Evolutionary conservation across 1,284 basidiomycete genomes (phyloP), one percentile per base, ranked within the genome.

Genomic region (Trichosporon sp.): DNA sequence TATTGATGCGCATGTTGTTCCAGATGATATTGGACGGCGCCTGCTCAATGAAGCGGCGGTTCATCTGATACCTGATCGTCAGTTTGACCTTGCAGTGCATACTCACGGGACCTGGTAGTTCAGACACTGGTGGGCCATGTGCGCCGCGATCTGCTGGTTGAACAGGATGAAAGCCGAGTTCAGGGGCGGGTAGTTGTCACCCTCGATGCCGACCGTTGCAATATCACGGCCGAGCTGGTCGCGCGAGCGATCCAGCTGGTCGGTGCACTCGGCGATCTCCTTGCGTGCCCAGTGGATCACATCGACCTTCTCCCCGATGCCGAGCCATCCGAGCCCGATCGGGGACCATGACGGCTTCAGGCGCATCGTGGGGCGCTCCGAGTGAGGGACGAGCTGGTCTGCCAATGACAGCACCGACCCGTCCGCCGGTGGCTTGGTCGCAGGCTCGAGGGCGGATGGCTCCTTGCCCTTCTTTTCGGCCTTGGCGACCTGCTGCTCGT

Each of bases 111-210:
- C 79, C 95, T 86, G 66, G 62, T 65, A 69, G n/a, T 44, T 35
- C 11, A 69, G 35, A 42, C 68, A 69, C 51, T 69, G 68, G 21
- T 51, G 47, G 5, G 68, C 68, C 68, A 69, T 69, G 65, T 66
- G 65, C 11, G 68, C 65, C 1, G 65, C 65, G 53, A 97, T 91
- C 84, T 98, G 96, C 75, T 89, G 87, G 82, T 95, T 90, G 87
- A 98, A 99, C 32, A 93, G 90, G 71, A 99, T 87, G 82, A 99
- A 99, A 3, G 92, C 93, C 29, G 91, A 92, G 78, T 89, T 93
- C 73, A 91, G 79, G 1, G 91, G 90, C 3, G 84, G 84, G 78
- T 86, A 88, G 31, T 86, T 86, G 53, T 79, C 75, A 2, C 58
- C 65, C 67, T 87, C 85, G 42, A 77, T 72, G 0, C 66, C 69